These are phyloP conservation scores for Trametes maxima DNA, from an alignment of 768 basidiomycete species.

Conservation along the genomic window DNA sequence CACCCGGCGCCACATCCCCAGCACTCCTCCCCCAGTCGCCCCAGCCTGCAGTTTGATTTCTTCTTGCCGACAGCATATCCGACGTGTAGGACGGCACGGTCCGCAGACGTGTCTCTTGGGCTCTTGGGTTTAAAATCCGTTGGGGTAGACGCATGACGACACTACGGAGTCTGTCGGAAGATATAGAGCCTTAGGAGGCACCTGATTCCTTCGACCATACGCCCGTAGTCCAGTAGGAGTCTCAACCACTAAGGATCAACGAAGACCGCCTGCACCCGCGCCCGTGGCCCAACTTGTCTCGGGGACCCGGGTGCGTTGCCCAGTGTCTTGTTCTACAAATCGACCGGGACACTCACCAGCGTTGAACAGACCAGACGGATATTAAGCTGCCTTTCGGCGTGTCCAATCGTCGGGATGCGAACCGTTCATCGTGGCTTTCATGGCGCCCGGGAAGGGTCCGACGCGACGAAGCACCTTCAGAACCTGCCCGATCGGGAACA, in stretches of 20 bases:
- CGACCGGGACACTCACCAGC: not conserved
- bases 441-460: constrained; percentile 4
- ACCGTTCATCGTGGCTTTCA: not conserved
- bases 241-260: not conserved
- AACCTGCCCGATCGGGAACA: constrained; percentile 8
- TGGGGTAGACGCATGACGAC: not conserved
- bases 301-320: not conserved
- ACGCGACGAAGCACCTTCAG: not conserved
- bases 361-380: not conserved
- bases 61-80: not conserved
- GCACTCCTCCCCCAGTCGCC: too few relatives aligned
- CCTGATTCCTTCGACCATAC: not conserved
- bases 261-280: not conserved
- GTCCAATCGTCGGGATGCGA: constrained; percentile 2
- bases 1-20: not conserved
- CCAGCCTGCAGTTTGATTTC: not conserved
- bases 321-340: too few relatives aligned
- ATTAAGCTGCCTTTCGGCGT: constrained; percentile 5
- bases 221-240: constrained; percentile 1
- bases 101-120: too few relatives aligned
- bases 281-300: not conserved
- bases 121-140: too few relatives aligned
- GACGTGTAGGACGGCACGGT: not conserved
- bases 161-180: constrained; percentile 5
- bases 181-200: not conserved